Base-by-base conservation (phyloP, 2,329 filamentous ascomycete genomes). In the Phyllosticta citrichinensis region DNA sequence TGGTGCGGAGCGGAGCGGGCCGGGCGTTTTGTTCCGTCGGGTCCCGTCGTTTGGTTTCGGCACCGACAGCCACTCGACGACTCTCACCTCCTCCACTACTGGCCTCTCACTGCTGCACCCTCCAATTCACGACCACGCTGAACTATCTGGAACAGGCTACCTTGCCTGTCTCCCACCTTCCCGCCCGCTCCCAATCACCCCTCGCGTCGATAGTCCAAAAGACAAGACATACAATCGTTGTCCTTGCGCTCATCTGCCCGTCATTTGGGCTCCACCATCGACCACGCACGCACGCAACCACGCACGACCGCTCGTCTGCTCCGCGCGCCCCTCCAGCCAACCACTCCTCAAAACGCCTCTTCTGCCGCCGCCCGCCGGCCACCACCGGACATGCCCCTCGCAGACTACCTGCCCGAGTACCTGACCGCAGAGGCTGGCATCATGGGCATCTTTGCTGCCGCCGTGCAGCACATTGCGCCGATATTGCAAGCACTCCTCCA, bases 401-500 rank as follows among this genome's bases (percentile, higher is more conserved):
- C 47, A 53, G 58, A 60, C 33, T 60, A 60, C 54, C 33, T 60
- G 27, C 54, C 58, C 58, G 53, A 60, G n/a, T 60, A 40, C 47
- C 56, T 47, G 30, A 53, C 59, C 30, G 51, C 55, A 17, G 59
- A 61, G 22, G 52, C 59, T 27, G 57, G 58, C 63, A 63, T 60
- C 22, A 75, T 75, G 73, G 70, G 70, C 57, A 66, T 74, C 65
- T 64, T 75, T 60, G 73, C 71, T 47, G 66, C 64, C 12, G 65
- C 71, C 27, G 68, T 75, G 22, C 73, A 67, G 52, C 65, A 68
- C 52, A 71, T 75, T 40, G 73, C 73, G 53, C 73, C 73, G 1
- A 68, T 73, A 54, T 75, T 75, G 73, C 74, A 66, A 50, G 68
- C 62, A 24, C 22, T 22, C 22, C 22, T 22, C 22, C n/a, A 61